phyloP scores from a whole-genome alignment of 2,329 filamentous ascomycete genomes.

The Nemania serpens region DNA sequence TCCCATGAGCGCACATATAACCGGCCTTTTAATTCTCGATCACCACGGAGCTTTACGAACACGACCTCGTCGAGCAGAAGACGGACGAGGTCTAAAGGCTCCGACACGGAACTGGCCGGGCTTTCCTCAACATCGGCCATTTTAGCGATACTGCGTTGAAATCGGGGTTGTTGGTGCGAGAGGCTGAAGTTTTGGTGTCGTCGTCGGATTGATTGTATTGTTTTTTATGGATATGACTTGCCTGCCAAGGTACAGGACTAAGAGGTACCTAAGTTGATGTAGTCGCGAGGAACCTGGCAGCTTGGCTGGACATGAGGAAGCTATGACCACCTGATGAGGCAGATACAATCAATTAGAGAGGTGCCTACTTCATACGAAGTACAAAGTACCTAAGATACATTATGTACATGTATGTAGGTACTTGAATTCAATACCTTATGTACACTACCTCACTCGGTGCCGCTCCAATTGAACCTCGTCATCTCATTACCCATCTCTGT shows the following conservation, averaged over 20 bases:
- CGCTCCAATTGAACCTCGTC: too few relatives aligned
- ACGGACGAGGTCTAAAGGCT: slow-evolving; percentile 94
- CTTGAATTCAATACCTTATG: too few relatives aligned
- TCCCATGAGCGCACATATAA: slow-evolving; percentile 72
- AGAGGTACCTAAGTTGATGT: too few relatives aligned
- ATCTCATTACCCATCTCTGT: not conserved
- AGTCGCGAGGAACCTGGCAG: too few relatives aligned
- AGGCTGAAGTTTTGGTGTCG: not conserved
- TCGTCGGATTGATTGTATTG: not conserved
- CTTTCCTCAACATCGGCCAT: slow-evolving; percentile 88
- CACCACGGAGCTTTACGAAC: slow-evolving; percentile 94
- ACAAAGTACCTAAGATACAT: not conserved
- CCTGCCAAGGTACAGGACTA: too few relatives aligned
- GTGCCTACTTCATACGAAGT: too few relatives aligned
- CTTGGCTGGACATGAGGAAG: too few relatives aligned
- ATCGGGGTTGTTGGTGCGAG: not conserved
- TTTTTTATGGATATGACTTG: too few relatives aligned
- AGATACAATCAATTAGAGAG: not conserved
- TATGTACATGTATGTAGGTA: too few relatives aligned
- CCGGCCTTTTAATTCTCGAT: slow-evolving; percentile 92
- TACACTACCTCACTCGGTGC: too few relatives aligned
- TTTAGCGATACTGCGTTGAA: slow-evolving; percentile 28
- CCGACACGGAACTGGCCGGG: slow-evolving; percentile 75
- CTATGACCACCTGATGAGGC: too few relatives aligned
- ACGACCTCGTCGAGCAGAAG: slow-evolving; percentile 94